Evolutionary conservation across 2,329 filamentous ascomycete species (phyloP).

Genomic region (Fusarium circinatum): DNA sequence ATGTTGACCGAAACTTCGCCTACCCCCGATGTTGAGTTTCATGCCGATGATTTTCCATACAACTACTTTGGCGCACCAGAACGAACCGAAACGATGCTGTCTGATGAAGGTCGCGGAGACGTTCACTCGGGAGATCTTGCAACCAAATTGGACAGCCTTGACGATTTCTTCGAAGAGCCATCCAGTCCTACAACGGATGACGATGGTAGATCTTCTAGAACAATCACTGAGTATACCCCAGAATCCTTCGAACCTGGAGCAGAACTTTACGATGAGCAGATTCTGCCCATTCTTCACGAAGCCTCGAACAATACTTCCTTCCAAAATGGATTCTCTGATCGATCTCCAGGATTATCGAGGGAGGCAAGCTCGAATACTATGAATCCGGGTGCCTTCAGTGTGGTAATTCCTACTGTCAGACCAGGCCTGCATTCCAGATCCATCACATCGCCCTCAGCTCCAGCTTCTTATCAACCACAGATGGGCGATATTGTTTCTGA

Average conservation of each 20-base stretch:
- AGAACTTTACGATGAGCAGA: slow-evolving; percentile 91
- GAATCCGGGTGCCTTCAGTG: slow-evolving; percentile 69
- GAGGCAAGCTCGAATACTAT: slow-evolving; percentile 70
- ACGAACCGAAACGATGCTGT: slow-evolving; percentile 91
- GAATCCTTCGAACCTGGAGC: slow-evolving; percentile 79
- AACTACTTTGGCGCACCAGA: slow-evolving; percentile 79
- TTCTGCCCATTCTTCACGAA: slow-evolving; percentile 87
- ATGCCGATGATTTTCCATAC: slow-evolving; percentile 86
- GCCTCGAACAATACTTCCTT: slow-evolving; percentile 84
- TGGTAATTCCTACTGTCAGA: slow-evolving; percentile 55
- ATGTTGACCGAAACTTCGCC: slow-evolving; percentile 68
- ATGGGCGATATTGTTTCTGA: slow-evolving; percentile 75
- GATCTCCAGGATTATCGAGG: slow-evolving; percentile 68
- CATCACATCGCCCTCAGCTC: slow-evolving; percentile 80
- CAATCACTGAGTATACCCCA: slow-evolving; percentile 71
- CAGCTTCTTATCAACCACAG: slow-evolving; percentile 64
- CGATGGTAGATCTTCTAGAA: slow-evolving; percentile 70
- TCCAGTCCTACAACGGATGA: slow-evolving; percentile 67
- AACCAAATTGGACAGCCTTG: slow-evolving; percentile 79
- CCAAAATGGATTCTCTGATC: slow-evolving; percentile 87
- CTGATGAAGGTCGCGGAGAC: slow-evolving; percentile 79
- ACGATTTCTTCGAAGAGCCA: slow-evolving; percentile 83
- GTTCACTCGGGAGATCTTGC: slow-evolving; percentile 81
- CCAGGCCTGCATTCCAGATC: slow-evolving; percentile 83
- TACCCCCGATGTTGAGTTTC: slow-evolving; percentile 91